Base-by-base conservation (phyloP, 1,284 basidiomycete species). In the Pseudozyma tsukubaensis region DNA sequence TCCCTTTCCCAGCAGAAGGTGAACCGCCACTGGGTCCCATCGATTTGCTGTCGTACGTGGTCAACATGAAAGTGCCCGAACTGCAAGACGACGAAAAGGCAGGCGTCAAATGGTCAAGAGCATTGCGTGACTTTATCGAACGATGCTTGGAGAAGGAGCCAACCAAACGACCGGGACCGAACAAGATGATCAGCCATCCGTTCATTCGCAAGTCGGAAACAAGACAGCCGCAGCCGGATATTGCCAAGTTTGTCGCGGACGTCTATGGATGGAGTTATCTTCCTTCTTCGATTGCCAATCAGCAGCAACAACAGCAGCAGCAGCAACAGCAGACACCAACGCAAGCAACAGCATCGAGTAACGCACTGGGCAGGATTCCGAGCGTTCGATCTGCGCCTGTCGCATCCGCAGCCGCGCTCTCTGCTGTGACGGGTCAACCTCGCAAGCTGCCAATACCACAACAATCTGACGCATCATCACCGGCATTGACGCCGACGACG, bases 81-180 rank as follows among this genome's bases (percentile, higher is more conserved):
- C 93, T 87, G 90, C 91, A 86, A 24, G 88, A 89, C 70, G 81
- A 88, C 56, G 85, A 85, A 4, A 76, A 79, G 6, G 79, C 86
- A 11, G 87, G 88, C 74, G 85, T 88, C 54, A 83, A 85, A 32
- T 99, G 95, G 92, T 91, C 90, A 55, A 88, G 90, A 45, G 90
- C 90, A 19, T 93, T 98, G 89, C 94, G 96, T 84, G 92, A 94
- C 77, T 98, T 99, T 84, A 91, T 98, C 85, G 91, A 89, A 82
- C 88, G 90, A 77, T 92, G 94, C 93, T 94, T 86, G n/a, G 85
- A 86, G 42, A 85, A 85, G 58, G 83, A 86, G 63, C 80, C 84
- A 19, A 85, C 86, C 11, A 87, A 88, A 37, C 90, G 96, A 52
- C 94, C 94, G 7, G 91, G 91, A 21, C 97, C 97, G 0, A 90